Conservation (phyloP, 148 eudicot genomes). For the Persicaria maculosa region DNA sequence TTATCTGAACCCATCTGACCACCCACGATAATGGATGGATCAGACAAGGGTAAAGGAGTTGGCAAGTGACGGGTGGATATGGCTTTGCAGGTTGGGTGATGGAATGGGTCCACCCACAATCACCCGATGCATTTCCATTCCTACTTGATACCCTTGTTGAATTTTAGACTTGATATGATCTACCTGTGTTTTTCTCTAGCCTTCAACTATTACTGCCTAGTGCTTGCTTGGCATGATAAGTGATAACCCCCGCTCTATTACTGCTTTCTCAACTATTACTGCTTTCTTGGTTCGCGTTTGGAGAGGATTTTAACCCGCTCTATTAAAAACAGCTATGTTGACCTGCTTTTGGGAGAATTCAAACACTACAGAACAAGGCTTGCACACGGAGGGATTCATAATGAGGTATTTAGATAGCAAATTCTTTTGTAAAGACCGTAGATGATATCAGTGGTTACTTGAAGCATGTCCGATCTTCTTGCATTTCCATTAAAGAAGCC, state of each 20-base stretch:
- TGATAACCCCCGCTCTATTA: neutral
- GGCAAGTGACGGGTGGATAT: no score
- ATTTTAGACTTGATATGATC: neutral
- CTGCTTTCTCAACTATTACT: no score
- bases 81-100: no score
- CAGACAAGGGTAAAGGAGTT: no score
- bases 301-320: slow-evolving; percentile 14
- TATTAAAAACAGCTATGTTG: slow-evolving; percentile 61
- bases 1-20: no score
- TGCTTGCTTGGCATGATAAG: neutral
- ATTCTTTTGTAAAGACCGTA: neutral
- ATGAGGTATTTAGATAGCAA: slow-evolving; percentile 47
- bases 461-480: no score
- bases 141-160: neutral
- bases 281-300: neutral
- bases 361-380: slow-evolving; percentile 86
- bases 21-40: no score
- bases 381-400: slow-evolving; percentile 78
- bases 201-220: neutral
- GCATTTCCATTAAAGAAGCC: no score
- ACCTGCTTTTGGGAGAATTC: slow-evolving; percentile 88
- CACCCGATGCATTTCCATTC: no score
- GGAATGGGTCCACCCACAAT: no score
- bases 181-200: neutral
- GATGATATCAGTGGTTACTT: no score